Conservation (phyloP, 495 filamentous ascomycete species). For the Aspergillus panamensis region DNA sequence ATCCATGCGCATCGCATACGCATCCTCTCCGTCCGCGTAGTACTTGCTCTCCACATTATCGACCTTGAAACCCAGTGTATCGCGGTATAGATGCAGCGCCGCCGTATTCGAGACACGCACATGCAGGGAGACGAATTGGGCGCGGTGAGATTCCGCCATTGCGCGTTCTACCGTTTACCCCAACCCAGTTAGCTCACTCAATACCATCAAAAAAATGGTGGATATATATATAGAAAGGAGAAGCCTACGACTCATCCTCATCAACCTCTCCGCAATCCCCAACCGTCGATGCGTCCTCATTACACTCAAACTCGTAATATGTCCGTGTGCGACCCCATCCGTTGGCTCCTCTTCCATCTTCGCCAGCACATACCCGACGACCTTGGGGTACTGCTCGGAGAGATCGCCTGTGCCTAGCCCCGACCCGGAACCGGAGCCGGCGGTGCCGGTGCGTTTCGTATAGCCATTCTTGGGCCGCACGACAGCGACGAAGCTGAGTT, state of each 20-base stretch:
- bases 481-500: slow-evolving; percentile 93
- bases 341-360: slow-evolving; percentile 99
- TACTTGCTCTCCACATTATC: slow-evolving; percentile 91
- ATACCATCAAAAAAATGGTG: no score
- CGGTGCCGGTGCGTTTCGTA: slow-evolving; percentile 13
- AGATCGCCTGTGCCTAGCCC: slow-evolving; percentile 26
- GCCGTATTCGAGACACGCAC: slow-evolving; percentile 91
- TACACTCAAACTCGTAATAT: slow-evolving; percentile 92
- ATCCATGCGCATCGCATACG: slow-evolving; percentile 88
- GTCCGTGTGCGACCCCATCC: slow-evolving; percentile 88
- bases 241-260: slow-evolving; percentile 88
- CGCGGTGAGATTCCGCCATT: slow-evolving; percentile 91
- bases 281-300: slow-evolving; percentile 92
- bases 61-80: slow-evolving; percentile 86
- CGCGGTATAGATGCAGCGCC: slow-evolving; percentile 85
- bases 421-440: slow-evolving; percentile 2
- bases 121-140: slow-evolving; percentile 90
- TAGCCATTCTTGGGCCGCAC: slow-evolving; percentile 71
- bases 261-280: slow-evolving; percentile 93
- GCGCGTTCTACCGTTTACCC: slow-evolving; percentile 64
- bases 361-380: slow-evolving; percentile 97
- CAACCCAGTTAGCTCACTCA: neutral
- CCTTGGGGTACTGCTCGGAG: slow-evolving; percentile 84
- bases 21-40: slow-evolving; percentile 98
- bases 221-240: slow-evolving; percentile 7